These are phyloP conservation scores for Penicillium malachiteum DNA, from an alignment of 495 filamentous ascomycete species.

Conservation along the genomic window DNA sequence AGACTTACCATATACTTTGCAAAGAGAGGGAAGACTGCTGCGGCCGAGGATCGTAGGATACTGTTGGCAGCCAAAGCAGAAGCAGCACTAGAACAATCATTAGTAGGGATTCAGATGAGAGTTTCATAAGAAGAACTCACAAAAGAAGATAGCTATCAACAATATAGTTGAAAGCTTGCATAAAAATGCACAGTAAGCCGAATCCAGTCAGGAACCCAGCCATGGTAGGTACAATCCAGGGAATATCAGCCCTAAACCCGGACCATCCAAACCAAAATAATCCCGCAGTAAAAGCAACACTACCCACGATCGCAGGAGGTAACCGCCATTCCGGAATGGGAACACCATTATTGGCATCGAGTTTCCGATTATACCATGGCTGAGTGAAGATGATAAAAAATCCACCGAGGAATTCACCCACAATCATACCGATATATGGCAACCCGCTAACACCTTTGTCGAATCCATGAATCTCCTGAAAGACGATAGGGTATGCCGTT, in stretches of 20 bases:
- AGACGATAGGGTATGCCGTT: constrained; percentile 78
- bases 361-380: constrained; percentile 61
- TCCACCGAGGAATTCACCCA: constrained; percentile 69
- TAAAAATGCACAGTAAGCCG: constrained; percentile 74
- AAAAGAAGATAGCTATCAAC: constrained; percentile 88
- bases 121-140: constrained; percentile 40
- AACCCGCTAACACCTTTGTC: constrained; percentile 67
- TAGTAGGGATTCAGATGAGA: constrained; percentile 13
- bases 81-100: constrained; percentile 55
- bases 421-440: constrained; percentile 78
- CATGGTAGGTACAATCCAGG: constrained; percentile 80
- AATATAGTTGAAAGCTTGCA: constrained; percentile 81
- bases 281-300: constrained; percentile 66
- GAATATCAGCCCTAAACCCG: constrained; percentile 60
- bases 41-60: constrained; percentile 73
- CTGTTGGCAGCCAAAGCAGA: constrained; percentile 85
- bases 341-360: constrained; percentile 68
- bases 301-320: constrained; percentile 75
- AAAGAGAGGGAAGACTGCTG: constrained; percentile 79
- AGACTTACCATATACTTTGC: constrained; percentile 61
- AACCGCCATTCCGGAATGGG: constrained; percentile 86
- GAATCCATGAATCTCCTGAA: constrained; percentile 68
- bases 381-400: constrained; percentile 63
- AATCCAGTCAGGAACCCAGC: constrained; percentile 63
- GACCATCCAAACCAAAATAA: constrained; percentile 91